A percentile compares a stretch with the other conserved stretches of the same genome.
Conservation (phyloP, 2,329 filamentous ascomycete genomes). For the Xylaria arbuscula region DNA sequence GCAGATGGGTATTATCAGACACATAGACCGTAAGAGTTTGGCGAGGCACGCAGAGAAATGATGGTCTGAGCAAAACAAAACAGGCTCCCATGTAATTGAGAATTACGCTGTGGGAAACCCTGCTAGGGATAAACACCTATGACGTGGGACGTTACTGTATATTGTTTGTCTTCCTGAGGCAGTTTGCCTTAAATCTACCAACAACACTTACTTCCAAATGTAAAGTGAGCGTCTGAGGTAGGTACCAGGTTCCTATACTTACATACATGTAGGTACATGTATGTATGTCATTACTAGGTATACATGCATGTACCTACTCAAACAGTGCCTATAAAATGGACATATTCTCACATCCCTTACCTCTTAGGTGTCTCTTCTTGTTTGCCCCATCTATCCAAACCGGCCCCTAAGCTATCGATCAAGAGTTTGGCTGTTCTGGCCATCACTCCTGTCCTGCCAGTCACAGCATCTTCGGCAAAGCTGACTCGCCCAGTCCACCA, state of each 20-base stretch:
- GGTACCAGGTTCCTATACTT: too few species aligned
- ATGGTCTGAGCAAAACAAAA: background rate
- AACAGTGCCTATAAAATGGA: too few species aligned
- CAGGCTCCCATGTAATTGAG: too few species aligned
- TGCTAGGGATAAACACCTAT: too few species aligned
- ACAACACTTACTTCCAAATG: too few species aligned
- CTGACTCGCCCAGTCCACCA: conserved; percentile 71
- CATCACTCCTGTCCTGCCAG: conserved; percentile 47
- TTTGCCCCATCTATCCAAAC: conserved; percentile 32
- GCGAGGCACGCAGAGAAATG: background rate
- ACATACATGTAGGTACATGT: too few species aligned
- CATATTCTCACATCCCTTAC: background rate
- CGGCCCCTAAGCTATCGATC: conserved; percentile 44
- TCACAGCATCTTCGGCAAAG: conserved; percentile 65
- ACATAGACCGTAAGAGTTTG: background rate
- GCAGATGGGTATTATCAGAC: background rate
- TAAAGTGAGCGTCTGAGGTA: background rate
- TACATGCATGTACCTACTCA: background rate
- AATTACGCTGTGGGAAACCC: too few species aligned
- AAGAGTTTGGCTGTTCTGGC: conserved; percentile 47
- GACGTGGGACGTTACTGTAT: too few species aligned
- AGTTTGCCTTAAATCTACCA: background rate
- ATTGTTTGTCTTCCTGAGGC: too few species aligned
- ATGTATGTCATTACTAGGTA: background rate
- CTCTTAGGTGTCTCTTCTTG: background rate